phyloP scores from a whole-genome alignment of 306 rosid species.

The Malus domestica region ASM211411v1 NC_041799.1:35876001-35876500 shows the following conservation, averaged over 20 bases:
- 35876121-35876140: conserved; percentile 84
- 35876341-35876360: conserved; percentile 96
- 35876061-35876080: conserved; percentile 71
- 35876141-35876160: conserved; percentile 5
- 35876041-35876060: conserved; percentile 89
- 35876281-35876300: conserved; percentile 87
- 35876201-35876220: conserved; percentile 4
- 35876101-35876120: conserved; percentile 82
- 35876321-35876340: conserved; percentile 82
- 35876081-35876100: conserved; percentile 69
- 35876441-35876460: conserved; percentile 50
- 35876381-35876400: conserved; percentile 98
- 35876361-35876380: conserved; percentile 87
- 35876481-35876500: background rate
- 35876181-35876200: conserved; percentile 15
- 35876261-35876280: conserved; percentile 28
- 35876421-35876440: conserved; percentile 78
- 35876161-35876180: conserved; percentile 13
- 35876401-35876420: conserved; percentile 95
- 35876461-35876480: background rate
- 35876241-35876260: conserved; percentile 5
- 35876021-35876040: conserved; percentile 76
- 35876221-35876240: conserved; percentile 5
- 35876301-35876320: conserved; percentile 76
- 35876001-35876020: conserved; percentile 76